Conservation (phyloP, 2,329 filamentous ascomycete genomes). For the Thelonectria olida region DNA sequence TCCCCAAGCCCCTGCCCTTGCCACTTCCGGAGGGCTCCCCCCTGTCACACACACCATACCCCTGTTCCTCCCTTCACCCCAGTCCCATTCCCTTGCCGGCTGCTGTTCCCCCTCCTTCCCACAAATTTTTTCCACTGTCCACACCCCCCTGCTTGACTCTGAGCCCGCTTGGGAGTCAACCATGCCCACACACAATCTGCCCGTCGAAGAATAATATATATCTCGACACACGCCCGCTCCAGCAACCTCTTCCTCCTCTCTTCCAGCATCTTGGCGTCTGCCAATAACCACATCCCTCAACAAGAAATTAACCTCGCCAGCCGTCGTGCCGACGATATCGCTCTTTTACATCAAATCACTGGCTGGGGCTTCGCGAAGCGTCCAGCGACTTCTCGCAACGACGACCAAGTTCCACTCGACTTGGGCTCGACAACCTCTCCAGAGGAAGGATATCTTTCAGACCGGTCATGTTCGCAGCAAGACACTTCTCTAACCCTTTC, state of each 20-base stretch:
- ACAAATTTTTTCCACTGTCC: constrained; percentile 11
- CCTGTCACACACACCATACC: constrained; percentile 21
- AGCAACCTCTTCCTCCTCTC: constrained; percentile 39
- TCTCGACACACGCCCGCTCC: constrained; percentile 42
- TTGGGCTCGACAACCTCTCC: constrained; percentile 43
- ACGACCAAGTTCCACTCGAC: constrained; percentile 41
- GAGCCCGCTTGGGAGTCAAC: constrained; percentile 33
- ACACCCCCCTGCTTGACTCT: constrained; percentile 28
- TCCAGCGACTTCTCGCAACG: constrained; percentile 41
- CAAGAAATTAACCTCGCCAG: constrained; percentile 29
- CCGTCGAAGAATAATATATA: constrained; percentile 43
- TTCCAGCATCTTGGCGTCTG: constrained; percentile 49
- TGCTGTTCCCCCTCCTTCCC: constrained; percentile 8
- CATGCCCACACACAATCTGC: constrained; percentile 38
- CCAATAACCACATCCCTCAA: constrained; percentile 45
- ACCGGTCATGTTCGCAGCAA: constrained; percentile 66
- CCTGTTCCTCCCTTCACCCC: constrained; percentile 30
- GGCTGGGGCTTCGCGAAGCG: constrained; percentile 41
- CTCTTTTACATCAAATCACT: constrained; percentile 33
- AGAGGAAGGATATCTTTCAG: constrained; percentile 47
- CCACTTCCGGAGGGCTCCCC: not conserved
- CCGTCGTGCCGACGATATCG: constrained; percentile 43
- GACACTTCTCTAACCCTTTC: constrained; percentile 63
- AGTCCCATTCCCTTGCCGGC: constrained; percentile 41
- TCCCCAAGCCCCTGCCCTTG: constrained; percentile 21